A percentile compares a stretch with the other conserved stretches of the same genome.
Evolutionary conservation across 2,329 filamentous ascomycete species (phyloP).

Genomic region (Fusarium virguliforme): DNA sequence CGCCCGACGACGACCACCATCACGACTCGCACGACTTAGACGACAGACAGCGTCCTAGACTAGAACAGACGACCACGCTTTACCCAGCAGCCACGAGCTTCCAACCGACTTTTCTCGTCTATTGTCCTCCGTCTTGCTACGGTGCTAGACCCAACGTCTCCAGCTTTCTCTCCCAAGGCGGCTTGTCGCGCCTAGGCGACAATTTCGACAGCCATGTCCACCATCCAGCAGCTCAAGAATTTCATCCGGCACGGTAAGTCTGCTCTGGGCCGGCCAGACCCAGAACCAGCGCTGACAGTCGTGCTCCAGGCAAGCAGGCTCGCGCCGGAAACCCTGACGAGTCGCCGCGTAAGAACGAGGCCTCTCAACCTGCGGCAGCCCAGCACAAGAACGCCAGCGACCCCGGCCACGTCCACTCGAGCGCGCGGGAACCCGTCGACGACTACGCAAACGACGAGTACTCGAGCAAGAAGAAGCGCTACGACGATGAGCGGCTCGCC

Average conservation of each 20-base stretch:
- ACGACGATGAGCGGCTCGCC: constrained; percentile 80
- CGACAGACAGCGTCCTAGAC: constrained; percentile 25
- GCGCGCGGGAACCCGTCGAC: constrained; percentile 66
- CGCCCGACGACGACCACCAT: constrained; percentile 40
- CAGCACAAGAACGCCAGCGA: constrained; percentile 66
- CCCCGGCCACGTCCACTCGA: constrained; percentile 58
- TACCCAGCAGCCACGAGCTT: constrained; percentile 19
- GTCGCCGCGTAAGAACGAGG: constrained; percentile 67
- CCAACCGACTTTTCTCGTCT: constrained; percentile 1
- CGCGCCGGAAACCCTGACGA: constrained; percentile 74
- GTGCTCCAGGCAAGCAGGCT: constrained; percentile 83
- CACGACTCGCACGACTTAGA: constrained; percentile 39
- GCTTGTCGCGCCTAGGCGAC: constrained; percentile 50
- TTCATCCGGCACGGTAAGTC: constrained; percentile 90
- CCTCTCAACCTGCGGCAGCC: constrained; percentile 67
- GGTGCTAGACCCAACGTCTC: constrained; percentile 27
- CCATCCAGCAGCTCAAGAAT: constrained; percentile 97
- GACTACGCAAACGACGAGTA: constrained; percentile 78
- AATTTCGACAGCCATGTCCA: constrained; percentile 67
- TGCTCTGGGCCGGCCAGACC: background rate
- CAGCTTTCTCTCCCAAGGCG: constrained; percentile 30
- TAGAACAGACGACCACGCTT: constrained; percentile 24
- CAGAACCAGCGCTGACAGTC: constrained; percentile 33
- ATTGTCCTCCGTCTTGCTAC: constrained; percentile 18
- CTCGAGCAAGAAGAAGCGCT: constrained; percentile 56